Evolutionary conservation across 1,284 basidiomycete species (phyloP).

Genomic region (Cryptococcus jaspeensis): DNA sequence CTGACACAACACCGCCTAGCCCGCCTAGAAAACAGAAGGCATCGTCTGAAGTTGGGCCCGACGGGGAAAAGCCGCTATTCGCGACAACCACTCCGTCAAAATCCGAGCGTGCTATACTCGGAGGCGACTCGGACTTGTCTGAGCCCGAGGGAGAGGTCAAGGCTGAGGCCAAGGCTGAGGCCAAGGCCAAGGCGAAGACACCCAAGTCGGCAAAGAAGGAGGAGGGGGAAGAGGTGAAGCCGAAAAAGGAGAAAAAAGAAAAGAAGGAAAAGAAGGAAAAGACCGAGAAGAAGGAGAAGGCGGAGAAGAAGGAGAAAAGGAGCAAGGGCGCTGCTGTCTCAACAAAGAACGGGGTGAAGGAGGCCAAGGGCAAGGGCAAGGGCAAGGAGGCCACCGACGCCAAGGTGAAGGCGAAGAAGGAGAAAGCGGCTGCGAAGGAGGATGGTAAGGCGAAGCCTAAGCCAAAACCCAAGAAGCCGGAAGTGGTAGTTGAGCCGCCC

Average conservation of each 20-base stretch:
- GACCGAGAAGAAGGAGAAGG: background rate
- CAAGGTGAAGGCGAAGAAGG: background rate
- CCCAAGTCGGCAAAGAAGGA: background rate
- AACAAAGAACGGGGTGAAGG: background rate
- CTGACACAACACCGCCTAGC: no score
- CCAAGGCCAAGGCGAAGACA: constrained; percentile 1
- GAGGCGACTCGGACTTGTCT: background rate
- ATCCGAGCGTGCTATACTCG: background rate
- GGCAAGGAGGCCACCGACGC: background rate
- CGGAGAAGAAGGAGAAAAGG: background rate
- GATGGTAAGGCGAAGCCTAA: constrained; percentile 2
- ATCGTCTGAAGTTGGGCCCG: background rate
- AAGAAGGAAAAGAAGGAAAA: background rate
- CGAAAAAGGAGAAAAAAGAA: background rate
- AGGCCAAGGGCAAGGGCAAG: background rate
- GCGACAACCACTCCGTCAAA: background rate
- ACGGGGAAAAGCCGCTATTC: background rate
- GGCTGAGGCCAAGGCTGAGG: background rate
- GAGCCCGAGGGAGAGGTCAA: background rate
- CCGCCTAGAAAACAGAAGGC: no score
- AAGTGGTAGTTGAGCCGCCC: constrained; percentile 20
- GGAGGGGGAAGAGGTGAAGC: constrained; percentile 1
- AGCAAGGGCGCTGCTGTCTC: background rate
- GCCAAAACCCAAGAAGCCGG: constrained; percentile 11
- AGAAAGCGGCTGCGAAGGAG: background rate